Conservation (phyloP, 2,329 filamentous ascomycete genomes). For the Trichoderma endophyticum region DNA sequence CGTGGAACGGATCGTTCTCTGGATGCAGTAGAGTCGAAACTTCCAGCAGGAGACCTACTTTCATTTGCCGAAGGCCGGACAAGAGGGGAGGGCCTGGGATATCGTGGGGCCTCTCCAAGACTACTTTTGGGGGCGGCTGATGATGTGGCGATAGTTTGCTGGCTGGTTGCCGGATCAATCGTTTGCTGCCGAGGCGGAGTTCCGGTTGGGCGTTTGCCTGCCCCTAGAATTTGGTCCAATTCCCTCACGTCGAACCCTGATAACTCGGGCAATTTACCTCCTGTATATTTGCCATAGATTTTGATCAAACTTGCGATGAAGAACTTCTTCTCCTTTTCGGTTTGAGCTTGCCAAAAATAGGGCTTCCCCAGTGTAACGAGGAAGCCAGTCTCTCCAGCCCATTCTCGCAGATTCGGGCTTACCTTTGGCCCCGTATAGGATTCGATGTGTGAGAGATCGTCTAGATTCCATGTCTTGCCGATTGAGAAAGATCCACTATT, state of each 20-base stretch:
- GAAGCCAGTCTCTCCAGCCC: conserved; percentile 83
- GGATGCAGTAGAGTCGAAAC: conserved; percentile 47
- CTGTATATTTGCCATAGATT: conserved; percentile 95
- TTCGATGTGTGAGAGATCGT: conserved; percentile 80
- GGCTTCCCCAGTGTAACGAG: conserved; percentile 85
- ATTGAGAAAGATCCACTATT: conserved; percentile 92
- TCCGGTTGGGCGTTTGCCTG: conserved; percentile 41
- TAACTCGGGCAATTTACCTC: conserved; percentile 74
- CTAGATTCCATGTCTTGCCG: conserved; percentile 96
- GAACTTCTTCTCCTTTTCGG: conserved; percentile 95
- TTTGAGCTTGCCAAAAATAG: conserved; percentile 95
- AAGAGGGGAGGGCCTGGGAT: conserved; percentile 27
- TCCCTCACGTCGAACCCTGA: conserved; percentile 80
- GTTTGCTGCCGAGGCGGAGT: conserved; percentile 27
- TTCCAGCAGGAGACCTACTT: conserved; percentile 48
- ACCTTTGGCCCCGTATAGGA: conserved; percentile 67
- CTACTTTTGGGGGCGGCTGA: conserved; percentile 21
- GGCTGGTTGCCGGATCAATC: conserved; percentile 26
- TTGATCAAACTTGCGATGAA: conserved; percentile 96
- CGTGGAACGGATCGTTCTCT: conserved; percentile 42
- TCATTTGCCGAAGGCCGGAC: conserved; percentile 40
- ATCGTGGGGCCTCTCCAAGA: conserved; percentile 29
- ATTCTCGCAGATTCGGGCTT: conserved; percentile 61
- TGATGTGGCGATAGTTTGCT: conserved; percentile 21
- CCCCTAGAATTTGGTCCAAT: conserved; percentile 69